These are phyloP conservation scores for Trametes sanguinea DNA, from an alignment of 768 basidiomycete genomes.

Conservation along the genomic window DNA sequence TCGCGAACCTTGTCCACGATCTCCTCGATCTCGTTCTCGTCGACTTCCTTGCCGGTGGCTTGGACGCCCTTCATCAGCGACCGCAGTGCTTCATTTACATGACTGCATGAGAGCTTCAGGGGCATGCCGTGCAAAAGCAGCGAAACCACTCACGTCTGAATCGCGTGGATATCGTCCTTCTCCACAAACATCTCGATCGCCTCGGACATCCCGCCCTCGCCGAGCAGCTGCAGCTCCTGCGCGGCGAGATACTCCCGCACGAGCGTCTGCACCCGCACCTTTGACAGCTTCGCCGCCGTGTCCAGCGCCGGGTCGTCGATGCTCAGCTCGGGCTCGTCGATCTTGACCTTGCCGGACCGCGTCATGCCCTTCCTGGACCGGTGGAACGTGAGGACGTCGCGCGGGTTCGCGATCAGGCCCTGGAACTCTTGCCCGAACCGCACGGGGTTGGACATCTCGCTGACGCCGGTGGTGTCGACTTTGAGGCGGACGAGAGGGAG, in stretches of 20 bases:
- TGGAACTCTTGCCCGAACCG: conserved; percentile 96
- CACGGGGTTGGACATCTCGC: conserved; percentile 92
- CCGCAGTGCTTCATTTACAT: conserved; percentile 62
- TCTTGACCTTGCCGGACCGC: conserved; percentile 57
- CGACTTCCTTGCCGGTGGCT: conserved; percentile 61
- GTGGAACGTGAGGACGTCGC: conserved; percentile 90
- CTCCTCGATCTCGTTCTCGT: conserved; percentile 77
- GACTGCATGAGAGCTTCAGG: conserved; percentile 43
- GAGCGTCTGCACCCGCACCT: conserved; percentile 83
- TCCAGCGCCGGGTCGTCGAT: conserved; percentile 75
- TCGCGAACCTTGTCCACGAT: conserved; percentile 73
- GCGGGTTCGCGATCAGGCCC: conserved; percentile 89
- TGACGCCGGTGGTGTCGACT: conserved; percentile 90
- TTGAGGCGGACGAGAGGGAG: conserved; percentile 87
- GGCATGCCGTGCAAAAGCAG: not conserved
- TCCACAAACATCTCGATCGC: conserved; percentile 96
- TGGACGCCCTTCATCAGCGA: conserved; percentile 67
- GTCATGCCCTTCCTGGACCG: conserved; percentile 67
- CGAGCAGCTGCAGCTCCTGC: conserved; percentile 90
- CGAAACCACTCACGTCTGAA: conserved; percentile 65
- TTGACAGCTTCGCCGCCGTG: conserved; percentile 72
- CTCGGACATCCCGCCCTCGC: conserved; percentile 88
- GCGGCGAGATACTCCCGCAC: conserved; percentile 91
- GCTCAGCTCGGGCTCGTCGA: conserved; percentile 78
- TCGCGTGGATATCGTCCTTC: conserved; percentile 95